A percentile compares a stretch with the other conserved stretches of the same genome.
These are phyloP conservation scores for Cercospora sojina DNA, from an alignment of 2,329 filamentous ascomycete species.

Conservation along the genomic window DNA sequence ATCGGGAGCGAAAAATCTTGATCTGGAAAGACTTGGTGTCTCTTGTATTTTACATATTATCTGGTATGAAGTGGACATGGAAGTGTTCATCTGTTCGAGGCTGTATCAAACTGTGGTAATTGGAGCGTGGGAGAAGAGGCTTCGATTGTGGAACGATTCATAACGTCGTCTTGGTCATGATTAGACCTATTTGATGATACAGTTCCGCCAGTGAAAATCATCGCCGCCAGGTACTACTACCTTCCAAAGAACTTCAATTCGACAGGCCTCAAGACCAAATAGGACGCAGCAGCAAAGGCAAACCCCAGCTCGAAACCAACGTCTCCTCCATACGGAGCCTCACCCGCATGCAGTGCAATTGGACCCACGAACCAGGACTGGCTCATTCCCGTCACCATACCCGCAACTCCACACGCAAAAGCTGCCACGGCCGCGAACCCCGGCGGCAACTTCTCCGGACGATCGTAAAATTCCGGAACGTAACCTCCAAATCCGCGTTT, in stretches of 20 bases:
- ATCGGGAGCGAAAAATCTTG: neutral
- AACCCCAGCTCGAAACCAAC: constrained; percentile 67
- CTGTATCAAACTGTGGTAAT: neutral
- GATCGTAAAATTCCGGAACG: constrained; percentile 58
- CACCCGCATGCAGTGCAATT: constrained; percentile 60
- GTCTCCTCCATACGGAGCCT: constrained; percentile 55
- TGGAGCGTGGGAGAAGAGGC: neutral
- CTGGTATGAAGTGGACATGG: neutral
- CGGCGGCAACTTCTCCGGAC: constrained; percentile 58
- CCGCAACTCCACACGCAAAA: constrained; percentile 63
- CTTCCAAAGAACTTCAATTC: constrained; percentile 46
- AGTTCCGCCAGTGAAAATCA: neutral
- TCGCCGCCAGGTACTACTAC: constrained; percentile 13
- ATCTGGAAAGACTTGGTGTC: neutral
- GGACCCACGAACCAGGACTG: constrained; percentile 69
- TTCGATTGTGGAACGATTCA: neutral
- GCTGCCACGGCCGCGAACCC: constrained; percentile 63
- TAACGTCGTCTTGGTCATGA: neutral
- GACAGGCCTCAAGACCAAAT: constrained; percentile 52
- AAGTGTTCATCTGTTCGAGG: neutral
- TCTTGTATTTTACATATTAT: neutral
- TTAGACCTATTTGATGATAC: neutral
- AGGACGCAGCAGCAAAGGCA: constrained; percentile 56
- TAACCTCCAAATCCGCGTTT: constrained; percentile 62
- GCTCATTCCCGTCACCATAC: constrained; percentile 68